A percentile compares a stretch with the other conserved stretches of the same genome.
These are phyloP conservation scores for Morella rubra DNA, from an alignment of 306 rosid genomes.

Conservation along the genomic window DNA sequence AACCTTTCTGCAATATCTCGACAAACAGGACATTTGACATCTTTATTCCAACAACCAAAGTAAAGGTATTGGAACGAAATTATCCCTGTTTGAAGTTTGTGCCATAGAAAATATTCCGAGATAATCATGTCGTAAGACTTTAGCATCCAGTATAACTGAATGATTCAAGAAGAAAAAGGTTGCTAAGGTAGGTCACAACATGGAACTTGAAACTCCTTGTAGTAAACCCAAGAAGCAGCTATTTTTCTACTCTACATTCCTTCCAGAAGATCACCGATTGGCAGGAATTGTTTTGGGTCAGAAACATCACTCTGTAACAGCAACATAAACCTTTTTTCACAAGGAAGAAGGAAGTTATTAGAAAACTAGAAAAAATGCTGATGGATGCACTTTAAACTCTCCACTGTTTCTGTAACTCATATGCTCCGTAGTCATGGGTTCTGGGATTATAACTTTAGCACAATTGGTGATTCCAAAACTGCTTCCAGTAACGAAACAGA, in stretches of 20 bases:
- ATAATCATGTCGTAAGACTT: constrained; percentile 14
- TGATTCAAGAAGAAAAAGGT: neutral
- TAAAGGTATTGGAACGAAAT: neutral
- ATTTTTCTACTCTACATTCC: neutral
- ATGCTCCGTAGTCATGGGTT: too few relatives aligned
- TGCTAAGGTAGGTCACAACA: neutral
- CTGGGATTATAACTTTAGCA: too few relatives aligned
- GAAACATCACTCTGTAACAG: too few relatives aligned
- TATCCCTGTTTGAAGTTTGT: constrained; percentile 4
- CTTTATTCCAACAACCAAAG: neutral
- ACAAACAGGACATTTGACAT: neutral
- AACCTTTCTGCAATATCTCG: constrained; percentile 12
- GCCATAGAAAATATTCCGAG: constrained; percentile 6
- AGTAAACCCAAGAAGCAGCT: neutral
- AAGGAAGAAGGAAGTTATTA: too few relatives aligned
- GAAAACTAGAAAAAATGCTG: too few relatives aligned
- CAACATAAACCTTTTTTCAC: too few relatives aligned
- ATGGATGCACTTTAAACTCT: neutral
- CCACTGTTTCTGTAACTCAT: neutral
- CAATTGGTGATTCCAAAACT: neutral
- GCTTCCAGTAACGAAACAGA: neutral
- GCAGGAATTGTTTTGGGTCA: too few relatives aligned
- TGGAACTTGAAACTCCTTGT: neutral
- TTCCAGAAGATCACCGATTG: neutral
- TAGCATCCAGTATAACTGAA: neutral